These are phyloP conservation scores for Cladosporium sp. DNA, from an alignment of 2,329 filamentous ascomycete species.

Conservation along the genomic window DNA sequence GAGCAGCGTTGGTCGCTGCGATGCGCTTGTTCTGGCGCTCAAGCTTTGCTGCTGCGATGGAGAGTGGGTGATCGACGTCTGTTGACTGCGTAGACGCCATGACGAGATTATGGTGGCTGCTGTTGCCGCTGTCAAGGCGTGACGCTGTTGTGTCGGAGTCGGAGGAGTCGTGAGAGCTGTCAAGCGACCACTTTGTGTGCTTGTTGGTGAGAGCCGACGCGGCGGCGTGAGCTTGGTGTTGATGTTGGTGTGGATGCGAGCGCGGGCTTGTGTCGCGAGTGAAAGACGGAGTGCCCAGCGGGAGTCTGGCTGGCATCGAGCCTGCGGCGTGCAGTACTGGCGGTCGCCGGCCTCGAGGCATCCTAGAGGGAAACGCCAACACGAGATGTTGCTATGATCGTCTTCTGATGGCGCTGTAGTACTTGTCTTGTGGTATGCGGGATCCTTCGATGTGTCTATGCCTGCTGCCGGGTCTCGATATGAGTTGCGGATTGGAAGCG, in stretches of 20 bases:
- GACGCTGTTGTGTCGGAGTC: not conserved
- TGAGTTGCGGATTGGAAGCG: not conserved
- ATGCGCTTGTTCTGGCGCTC: conserved; percentile 39
- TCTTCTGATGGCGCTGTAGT: not conserved
- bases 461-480: not conserved
- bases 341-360: conserved; percentile 9
- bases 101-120: not conserved
- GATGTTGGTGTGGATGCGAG: not conserved
- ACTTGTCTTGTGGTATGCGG: not conserved
- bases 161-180: not conserved
- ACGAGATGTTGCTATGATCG: not conserved
- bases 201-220: not conserved
- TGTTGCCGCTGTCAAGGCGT: not conserved
- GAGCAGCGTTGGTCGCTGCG: conserved; percentile 34
- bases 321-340: conserved; percentile 7
- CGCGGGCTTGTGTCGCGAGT: not conserved
- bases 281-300: conserved; percentile 16
- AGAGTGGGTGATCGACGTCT: not conserved
- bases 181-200: not conserved
- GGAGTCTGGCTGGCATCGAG: conserved; percentile 7
- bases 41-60: conserved; percentile 30
- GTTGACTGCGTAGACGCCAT: not conserved
- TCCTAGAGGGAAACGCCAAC: not conserved
- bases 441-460: not conserved
- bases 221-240: not conserved